phyloP scores from a whole-genome alignment of 129 eudicot genomes.

The Flaveria sonorensis region DNA sequence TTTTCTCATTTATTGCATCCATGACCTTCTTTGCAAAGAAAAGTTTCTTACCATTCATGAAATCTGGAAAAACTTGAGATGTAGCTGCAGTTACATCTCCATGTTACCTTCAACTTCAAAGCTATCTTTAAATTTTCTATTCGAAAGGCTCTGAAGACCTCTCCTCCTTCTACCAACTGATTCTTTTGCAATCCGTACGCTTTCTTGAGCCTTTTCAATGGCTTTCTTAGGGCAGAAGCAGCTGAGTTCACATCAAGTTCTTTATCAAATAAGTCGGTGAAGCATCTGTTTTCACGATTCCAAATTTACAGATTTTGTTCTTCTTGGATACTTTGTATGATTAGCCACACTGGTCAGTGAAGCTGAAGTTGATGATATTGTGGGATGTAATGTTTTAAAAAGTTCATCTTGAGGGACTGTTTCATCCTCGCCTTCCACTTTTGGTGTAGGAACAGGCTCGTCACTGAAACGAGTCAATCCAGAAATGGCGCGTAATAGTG shows the following conservation, averaged over 20 bases:
- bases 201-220: slow-evolving; percentile 88
- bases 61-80: slow-evolving; percentile 32
- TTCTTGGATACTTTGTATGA: slow-evolving; percentile 31
- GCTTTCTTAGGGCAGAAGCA: slow-evolving; percentile 81
- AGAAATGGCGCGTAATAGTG: slow-evolving; percentile 40
- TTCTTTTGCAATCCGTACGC: slow-evolving; percentile 82
- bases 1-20: slow-evolving; percentile 35
- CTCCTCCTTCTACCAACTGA: slow-evolving; percentile 66
- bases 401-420: slow-evolving; percentile 38
- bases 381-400: slow-evolving; percentile 6
- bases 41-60: slow-evolving; percentile 29
- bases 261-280: slow-evolving; percentile 31
- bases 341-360: slow-evolving; percentile 7
- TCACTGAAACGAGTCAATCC: slow-evolving; percentile 55
- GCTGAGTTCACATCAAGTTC: slow-evolving; percentile 75
- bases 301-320: slow-evolving; percentile 6
- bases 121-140: slow-evolving; percentile 34
- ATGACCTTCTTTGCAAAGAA: slow-evolving; percentile 27
- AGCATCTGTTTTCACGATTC: no score
- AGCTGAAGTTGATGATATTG: no score
- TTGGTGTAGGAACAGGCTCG: slow-evolving; percentile 28
- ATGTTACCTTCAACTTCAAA: slow-evolving; percentile 31
- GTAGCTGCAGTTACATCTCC: slow-evolving; percentile 17
- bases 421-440: slow-evolving; percentile 31
- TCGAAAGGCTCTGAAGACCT: slow-evolving; percentile 47